These are phyloP conservation scores for Haplographium delicatum DNA, from an alignment of 495 filamentous ascomycete species.

Conservation along the genomic window DNA sequence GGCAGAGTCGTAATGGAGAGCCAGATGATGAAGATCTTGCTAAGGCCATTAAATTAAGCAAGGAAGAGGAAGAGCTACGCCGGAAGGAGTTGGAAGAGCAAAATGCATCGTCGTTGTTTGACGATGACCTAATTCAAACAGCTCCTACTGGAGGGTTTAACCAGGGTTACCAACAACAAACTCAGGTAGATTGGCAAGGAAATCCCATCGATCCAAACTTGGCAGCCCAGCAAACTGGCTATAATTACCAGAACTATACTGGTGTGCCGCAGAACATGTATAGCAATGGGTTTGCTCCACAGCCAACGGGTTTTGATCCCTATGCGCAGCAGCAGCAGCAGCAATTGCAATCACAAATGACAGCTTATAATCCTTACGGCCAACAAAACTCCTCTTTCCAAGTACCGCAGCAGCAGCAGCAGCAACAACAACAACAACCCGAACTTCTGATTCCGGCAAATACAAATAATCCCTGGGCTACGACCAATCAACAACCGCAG, in stretches of 20 bases:
- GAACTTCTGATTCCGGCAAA: slow-evolving; percentile 35
- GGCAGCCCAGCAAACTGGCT: slow-evolving; percentile 75
- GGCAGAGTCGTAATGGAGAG: slow-evolving; percentile 62
- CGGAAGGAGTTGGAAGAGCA: slow-evolving; percentile 84
- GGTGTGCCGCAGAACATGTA: no score
- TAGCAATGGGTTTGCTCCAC: slow-evolving; percentile 44
- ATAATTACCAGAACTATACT: slow-evolving; percentile 64
- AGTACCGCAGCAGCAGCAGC: no score
- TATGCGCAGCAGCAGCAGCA: slow-evolving; percentile 52
- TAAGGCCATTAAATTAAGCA: slow-evolving; percentile 93
- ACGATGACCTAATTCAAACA: slow-evolving; percentile 63
- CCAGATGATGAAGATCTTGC: slow-evolving; percentile 67
- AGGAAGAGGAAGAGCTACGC: slow-evolving; percentile 82
- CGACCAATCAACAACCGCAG: slow-evolving; percentile 37
- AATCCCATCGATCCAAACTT: slow-evolving; percentile 75
- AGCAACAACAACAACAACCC: slow-evolving; percentile 27
- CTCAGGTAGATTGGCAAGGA: slow-evolving; percentile 91
- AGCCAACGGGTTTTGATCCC: slow-evolving; percentile 72
- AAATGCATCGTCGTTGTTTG: slow-evolving; percentile 83
- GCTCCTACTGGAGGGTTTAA: slow-evolving; percentile 86
- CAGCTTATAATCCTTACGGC: slow-evolving; percentile 41
- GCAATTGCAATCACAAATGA: slow-evolving; percentile 29
- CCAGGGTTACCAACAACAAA: slow-evolving; percentile 94
- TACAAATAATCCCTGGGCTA: slow-evolving; percentile 81
- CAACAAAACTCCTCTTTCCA: slow-evolving; percentile 3